Base-by-base conservation (phyloP, 2,329 filamentous ascomycete species). In the Xylaria sp. region DNA sequence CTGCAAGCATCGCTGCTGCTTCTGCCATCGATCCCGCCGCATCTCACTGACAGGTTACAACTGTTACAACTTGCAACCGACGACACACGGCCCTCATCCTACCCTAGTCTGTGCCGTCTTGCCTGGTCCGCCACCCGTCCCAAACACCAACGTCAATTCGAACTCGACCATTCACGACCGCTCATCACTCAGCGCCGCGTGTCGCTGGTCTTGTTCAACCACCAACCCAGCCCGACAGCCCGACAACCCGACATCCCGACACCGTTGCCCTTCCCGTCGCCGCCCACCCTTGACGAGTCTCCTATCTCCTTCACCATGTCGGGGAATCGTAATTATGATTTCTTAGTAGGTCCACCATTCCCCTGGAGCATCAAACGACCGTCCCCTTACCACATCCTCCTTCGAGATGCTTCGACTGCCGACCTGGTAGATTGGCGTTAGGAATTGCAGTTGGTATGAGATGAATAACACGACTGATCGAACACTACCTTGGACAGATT, bases 321-420 rank as follows among this genome's bases (percentile, higher is more conserved):
- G 78, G 93, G 93, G 82, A 97, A 95, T 87, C 90, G 96, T 83
- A 99, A 99, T 87, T 99, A 99, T 84, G 96, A 99, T 83, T 98
- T 98, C 83, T 88, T 99, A 84, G 95, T 98, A 90, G 79, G 90
- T 83, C 38, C 40, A 51, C 69, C 68, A 17, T 10, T 56, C 10
- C 20, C 38, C 67, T 67, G 42, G 31, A 51, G 31, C n/a, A 46
- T 60, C 38, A 42, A 51, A 42, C 60, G 23, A 28, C 54, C 23
- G 20, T 59, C 38, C 42, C 56, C 56, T 44, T 44, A 31, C 38
- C 40, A 40, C 4, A 23, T n/a, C 38, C 40, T 58, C 28, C 36
- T 38, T 23, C 40, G 40, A 42, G 51, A 46, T 28, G 23, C 26
- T 36, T 26, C 26, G 33, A 51, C 26, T 48, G 36, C 26, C 31